phyloP scores from a whole-genome alignment of 148 eudicot species.

The Polygonum maritimum region DNA sequence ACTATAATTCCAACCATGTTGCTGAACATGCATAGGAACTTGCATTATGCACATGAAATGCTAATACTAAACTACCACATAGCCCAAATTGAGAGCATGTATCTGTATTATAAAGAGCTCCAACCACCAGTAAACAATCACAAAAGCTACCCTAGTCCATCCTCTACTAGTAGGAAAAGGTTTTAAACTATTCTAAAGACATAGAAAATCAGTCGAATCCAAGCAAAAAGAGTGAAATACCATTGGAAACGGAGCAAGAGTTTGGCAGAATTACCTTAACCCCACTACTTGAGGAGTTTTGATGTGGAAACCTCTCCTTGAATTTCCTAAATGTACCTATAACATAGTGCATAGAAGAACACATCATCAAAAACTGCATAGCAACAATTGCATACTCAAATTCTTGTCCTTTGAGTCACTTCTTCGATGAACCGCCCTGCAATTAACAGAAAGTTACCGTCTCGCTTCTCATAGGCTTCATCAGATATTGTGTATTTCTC shows the following conservation, averaged over 20 bases:
- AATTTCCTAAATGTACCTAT: conserved; percentile 84
- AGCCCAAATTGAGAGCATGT: background rate
- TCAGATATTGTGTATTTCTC: conserved; percentile 89
- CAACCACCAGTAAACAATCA: background rate
- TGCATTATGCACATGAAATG: background rate
- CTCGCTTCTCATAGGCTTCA: conserved; percentile 68
- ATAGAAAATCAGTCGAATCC: background rate
- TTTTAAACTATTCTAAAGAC: background rate
- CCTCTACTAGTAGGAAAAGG: background rate
- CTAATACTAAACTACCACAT: background rate
- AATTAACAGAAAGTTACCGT: conserved; percentile 28
- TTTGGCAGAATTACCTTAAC: conserved; percentile 41
- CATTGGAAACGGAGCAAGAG: background rate
- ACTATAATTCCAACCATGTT: background rate
- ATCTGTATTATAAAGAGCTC: background rate
- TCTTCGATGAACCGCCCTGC: background rate
- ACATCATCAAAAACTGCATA: background rate
- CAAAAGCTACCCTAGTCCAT: background rate
- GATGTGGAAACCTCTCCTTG: conserved; percentile 61
- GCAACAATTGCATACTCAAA: background rate
- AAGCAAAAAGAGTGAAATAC: background rate
- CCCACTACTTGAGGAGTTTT: conserved; percentile 42
- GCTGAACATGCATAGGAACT: background rate
- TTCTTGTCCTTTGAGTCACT: background rate
- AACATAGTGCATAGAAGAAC: background rate